Evolutionary conservation across 495 filamentous ascomycete genomes (phyloP).

Genomic region (Terfezia boudieri): DNA sequence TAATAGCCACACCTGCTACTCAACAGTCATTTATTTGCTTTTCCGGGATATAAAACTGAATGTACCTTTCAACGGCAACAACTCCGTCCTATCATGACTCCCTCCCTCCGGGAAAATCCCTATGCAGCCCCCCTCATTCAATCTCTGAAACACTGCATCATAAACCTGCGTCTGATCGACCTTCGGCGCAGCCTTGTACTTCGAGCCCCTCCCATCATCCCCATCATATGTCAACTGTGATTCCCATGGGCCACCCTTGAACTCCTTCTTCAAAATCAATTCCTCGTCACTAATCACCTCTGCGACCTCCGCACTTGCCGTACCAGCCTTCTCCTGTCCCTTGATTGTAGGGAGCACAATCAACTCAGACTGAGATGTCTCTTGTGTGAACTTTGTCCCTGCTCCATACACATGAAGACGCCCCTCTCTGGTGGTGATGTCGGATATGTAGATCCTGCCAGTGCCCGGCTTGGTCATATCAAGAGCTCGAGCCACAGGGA

Average conservation of each 20-base stretch:
- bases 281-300: conserved; percentile 64
- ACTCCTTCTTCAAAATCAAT: conserved; percentile 63
- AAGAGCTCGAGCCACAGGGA: conserved; percentile 75
- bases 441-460: conserved; percentile 77
- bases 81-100: conserved; percentile 83
- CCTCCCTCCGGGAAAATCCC: conserved; percentile 97
- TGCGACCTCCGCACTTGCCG: conserved; percentile 54
- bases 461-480: conserved; percentile 59
- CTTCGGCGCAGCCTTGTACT: conserved; percentile 75
- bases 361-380: conserved; percentile 56
- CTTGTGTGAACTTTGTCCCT: conserved; percentile 64
- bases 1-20: conserved; percentile 76
- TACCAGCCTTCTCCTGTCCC: conserved; percentile 30
- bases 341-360: conserved; percentile 69
- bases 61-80: conserved; percentile 73
- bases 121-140: conserved; percentile 67
- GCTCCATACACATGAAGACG: conserved; percentile 66
- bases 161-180: conserved; percentile 89
- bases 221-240: conserved; percentile 57
- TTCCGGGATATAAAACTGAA: not conserved
- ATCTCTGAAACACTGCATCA: conserved; percentile 64
- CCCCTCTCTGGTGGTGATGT: conserved; percentile 42
- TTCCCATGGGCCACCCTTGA: conserved; percentile 45
- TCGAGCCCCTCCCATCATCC: conserved; percentile 54
- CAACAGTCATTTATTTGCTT: no score